Evolutionary conservation across 1,284 basidiomycete species (phyloP), one percentile per base, ranked within the genome.

Genomic region (Ustilago bromivora): DNA sequence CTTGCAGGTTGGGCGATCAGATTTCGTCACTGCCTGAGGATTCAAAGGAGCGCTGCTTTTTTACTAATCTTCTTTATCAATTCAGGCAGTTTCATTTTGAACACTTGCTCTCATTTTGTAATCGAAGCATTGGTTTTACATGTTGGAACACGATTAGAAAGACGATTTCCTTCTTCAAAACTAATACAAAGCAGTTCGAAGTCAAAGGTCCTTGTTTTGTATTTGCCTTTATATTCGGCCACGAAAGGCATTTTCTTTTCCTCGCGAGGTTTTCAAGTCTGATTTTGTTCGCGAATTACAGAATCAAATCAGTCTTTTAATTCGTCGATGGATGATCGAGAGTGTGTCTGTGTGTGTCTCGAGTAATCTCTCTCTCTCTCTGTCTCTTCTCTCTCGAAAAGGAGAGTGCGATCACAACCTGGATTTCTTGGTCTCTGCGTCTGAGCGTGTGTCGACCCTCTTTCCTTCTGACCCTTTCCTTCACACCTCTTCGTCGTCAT

Each of bases 401-500:
- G 36, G 4, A 41, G 49, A 57, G 62, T 65, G 62, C 57, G 62
- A 65, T 65, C 62, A 55, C 56, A 58, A 54, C 38, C 56, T 41
- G 34, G 38, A 51, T 52, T 58, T 62, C 52, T 62, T 61, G 51
- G 36, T 36, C 36, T 36, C 36, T 36, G 36, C 36, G 36, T 12
- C 12, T 9, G 36, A 36, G 36, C 36, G 38, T 36, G 41, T 36
- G 40, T 62, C 53, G 47, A 55, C 72, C 38, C 46, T 52, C 38
- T 58, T 35, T 49, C 28, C 34, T 43, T 66, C 23, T 23, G 23
- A 23, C 23, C 23, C 66, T 66, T 68, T 57, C 64, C 61, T 52
- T 57, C 69, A 43, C 60, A 54, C 66, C 58, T 62, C 34, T 41
- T 56, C 58, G 53, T 68, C 75, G 53, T 73, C 64, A 72, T 66